phyloP scores from a whole-genome alignment of 108 stramenopile genomes.

The Cyclotella cryptica region DNA sequence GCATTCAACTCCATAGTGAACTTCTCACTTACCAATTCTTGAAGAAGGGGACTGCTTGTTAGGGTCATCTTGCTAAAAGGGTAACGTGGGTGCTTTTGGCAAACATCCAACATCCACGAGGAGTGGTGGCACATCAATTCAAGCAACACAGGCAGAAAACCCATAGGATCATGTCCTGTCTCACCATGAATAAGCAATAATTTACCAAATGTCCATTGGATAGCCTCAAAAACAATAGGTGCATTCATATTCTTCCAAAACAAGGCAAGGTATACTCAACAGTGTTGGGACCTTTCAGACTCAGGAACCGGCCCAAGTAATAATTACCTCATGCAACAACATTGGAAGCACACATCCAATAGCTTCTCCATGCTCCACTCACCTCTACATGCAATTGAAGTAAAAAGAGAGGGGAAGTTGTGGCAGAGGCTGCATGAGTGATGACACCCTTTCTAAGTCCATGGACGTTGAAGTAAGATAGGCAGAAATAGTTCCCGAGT shows the following conservation, averaged over 20 bases:
- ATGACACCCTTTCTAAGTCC: no score
- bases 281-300: constrained; percentile 29
- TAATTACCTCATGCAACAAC: constrained; percentile 45
- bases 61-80: constrained; percentile 6
- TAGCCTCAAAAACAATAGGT: no score
- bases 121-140: constrained; percentile 43
- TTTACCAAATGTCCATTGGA: neutral
- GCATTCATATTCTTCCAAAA: neutral
- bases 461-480: no score
- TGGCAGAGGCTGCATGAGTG: constrained; percentile 9
- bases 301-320: constrained; percentile 45
- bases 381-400: constrained; percentile 43
- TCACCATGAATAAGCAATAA: constrained; percentile 1
- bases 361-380: constrained; percentile 55
- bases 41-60: constrained; percentile 18
- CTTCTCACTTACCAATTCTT: constrained; percentile 19
- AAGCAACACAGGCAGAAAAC: constrained; percentile 15
- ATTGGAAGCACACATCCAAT: constrained; percentile 48
- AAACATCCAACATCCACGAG: constrained; percentile 7
- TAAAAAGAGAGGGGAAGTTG: constrained; percentile 42
- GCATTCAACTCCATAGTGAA: constrained; percentile 28
- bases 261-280: constrained; percentile 30
- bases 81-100: constrained; percentile 26
- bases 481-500: no score
- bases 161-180: constrained; percentile 18